Base-by-base conservation (phyloP, 2,329 filamentous ascomycete species). In the Epichloe typhina region DNA sequence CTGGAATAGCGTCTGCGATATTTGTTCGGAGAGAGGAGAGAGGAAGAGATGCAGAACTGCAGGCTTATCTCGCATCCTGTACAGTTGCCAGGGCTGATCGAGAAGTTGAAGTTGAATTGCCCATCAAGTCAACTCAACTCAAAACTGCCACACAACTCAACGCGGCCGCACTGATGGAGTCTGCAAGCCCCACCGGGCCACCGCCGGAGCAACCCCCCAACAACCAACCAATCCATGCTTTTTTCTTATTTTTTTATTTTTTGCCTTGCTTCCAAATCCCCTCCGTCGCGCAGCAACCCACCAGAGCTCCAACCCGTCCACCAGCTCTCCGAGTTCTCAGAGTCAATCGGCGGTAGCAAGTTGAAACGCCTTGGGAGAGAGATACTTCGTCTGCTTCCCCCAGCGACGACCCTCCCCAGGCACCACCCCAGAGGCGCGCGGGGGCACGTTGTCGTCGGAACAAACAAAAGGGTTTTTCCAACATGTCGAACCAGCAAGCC, bases 401-500 rank as follows among this genome's bases (percentile, higher is more conserved):
- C 9, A 42, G 3, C 40, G 8, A 4, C 12, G 19, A n/a, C 31
- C 26, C 12, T 38, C 26, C 9, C 26, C 41, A 38, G 47, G 23
- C 36, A 36, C 42, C 42, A 54, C 19, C 19, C 41, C 21, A 13
- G 31, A 36, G 17, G n/a, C 17, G 26, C 26, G n/a, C 17, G 26
- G 8, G 26, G 3, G 26, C 26, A 31, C 26, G 26, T 17, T 17
- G 43, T 21, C 43, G 43, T 21, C 43, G 4, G 41, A 36, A 36
- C n/a, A 5, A 36, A 8, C 2, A 45, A 35, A 7, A 5, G 21
- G 26, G 4, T 41, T 17, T 8, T 11, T 13, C 40, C 26, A 39
- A 13, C 44, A 66, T 64, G 57, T 67, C 56, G 11, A 52, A 70
- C 56, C 63, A 70, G 57, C 69, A 69, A 36, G 81, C 79, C 31